Evolutionary conservation across 1,139 yeast genomes (phyloP), one percentile per base, ranked within the genome.

Genomic region (Saccharomyces hybrid): DNA sequence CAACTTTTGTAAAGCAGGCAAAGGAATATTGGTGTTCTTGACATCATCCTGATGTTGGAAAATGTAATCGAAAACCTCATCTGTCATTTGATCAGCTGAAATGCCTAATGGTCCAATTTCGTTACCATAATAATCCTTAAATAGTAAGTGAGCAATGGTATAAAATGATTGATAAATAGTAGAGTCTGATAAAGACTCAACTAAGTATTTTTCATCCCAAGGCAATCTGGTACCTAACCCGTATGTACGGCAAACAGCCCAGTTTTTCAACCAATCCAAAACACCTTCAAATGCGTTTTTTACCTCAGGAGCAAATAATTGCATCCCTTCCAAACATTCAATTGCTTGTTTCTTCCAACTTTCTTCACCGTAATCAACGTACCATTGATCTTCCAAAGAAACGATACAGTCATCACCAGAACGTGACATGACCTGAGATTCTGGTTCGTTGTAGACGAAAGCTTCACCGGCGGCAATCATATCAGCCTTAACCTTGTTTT

Each of bases 371-470:
- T 95, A 95, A 72, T 95, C 98, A 67, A 89, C 81, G 73, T 83
- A 95, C 99, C 99, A 95, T 78, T 95, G 99, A 75, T 95, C 99
- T 75, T 95, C 98, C 56, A 95, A 81, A 14, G 98, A 90, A 53
- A 93, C 99, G 66, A 93, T 83, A 80, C 99, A 93, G 57, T 86
- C 93, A 70, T 93, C 99, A 64, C 98, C 98, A 50, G 97, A 88
- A 77, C 99, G 86, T 25, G 98, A 91, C 54, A 89, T 79, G 52
- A 93, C 97, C 55, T 78, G 76, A 49, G 86, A 82, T 75, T 93
- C 99, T 50, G 99, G 99, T 77, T 93, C 99, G 64, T 85, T 85
- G 78, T 93, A 93, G 51, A 84, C 86, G 66, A 93, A 89, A 5
- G 97, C 97, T 50, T 82, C 81, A 52, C 91, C 90, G 20, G 82